A percentile compares a stretch with the other conserved stretches of the same genome.
phyloP scores from a whole-genome alignment of 495 filamentous ascomycete genomes.

The Lasiosphaeria miniovina region DNA sequence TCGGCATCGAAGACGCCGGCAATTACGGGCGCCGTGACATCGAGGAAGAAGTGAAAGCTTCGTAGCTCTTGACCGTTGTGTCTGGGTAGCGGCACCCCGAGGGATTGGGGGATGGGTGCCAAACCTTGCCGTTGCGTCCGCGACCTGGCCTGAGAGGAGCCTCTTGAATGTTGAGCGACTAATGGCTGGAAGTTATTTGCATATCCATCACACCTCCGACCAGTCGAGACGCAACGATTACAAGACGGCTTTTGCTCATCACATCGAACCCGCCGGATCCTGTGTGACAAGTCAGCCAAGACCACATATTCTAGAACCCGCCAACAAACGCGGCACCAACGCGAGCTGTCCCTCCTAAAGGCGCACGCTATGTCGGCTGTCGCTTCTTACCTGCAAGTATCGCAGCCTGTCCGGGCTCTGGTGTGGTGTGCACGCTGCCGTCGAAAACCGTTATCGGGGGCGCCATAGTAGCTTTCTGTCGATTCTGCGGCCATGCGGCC shows the following conservation, averaged over 20 bases:
- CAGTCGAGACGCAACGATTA: constrained; percentile 1
- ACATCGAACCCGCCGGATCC: not conserved
- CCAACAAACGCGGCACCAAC: not conserved
- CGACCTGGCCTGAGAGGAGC: not conserved
- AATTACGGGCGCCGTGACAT: not conserved
- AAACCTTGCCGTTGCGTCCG: not conserved
- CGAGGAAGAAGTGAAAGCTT: not conserved
- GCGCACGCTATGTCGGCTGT: not conserved
- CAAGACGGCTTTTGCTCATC: not conserved
- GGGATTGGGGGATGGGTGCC: not conserved
- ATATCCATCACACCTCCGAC: not conserved
- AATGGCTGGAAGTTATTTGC: not conserved
- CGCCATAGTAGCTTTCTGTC: not conserved
- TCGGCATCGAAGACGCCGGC: not conserved
- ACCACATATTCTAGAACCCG: not conserved
- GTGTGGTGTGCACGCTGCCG: not conserved
- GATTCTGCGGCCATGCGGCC: not conserved
- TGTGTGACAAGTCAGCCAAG: not conserved
- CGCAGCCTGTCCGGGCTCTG: not conserved
- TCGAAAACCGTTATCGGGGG: not conserved
- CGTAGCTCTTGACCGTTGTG: not conserved
- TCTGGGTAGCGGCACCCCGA: not conserved
- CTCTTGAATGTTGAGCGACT: not conserved
- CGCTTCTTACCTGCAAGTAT: not conserved
- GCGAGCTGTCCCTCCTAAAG: not conserved